Conservation (phyloP, 2,329 filamentous ascomycete species). For the Aspergillus felis region DNA sequence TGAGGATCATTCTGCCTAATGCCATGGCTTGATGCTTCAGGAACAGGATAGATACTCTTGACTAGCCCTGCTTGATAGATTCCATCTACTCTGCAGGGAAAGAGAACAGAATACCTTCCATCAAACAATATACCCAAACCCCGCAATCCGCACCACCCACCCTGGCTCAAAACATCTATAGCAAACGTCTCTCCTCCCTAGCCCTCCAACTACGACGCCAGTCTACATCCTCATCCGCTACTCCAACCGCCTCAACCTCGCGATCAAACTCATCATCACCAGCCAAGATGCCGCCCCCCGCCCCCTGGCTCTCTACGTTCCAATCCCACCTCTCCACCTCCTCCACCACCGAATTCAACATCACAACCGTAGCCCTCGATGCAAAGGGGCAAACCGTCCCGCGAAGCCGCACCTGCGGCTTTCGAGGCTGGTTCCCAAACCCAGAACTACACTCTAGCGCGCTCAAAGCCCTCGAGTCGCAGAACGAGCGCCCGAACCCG, state of each 20-base stretch:
- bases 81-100: background rate
- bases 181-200: background rate
- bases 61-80: background rate
- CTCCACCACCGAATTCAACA: constrained; percentile 22
- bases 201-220: background rate
- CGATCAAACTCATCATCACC: no score
- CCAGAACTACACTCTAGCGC: constrained; percentile 63
- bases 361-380: constrained; percentile 22
- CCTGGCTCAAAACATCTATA: background rate
- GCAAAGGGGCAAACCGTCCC: constrained; percentile 20
- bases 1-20: background rate
- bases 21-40: background rate
- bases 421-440: constrained; percentile 76
- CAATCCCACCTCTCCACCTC: constrained; percentile 21
- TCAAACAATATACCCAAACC: background rate
- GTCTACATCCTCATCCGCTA: background rate
- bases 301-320: constrained; percentile 29
- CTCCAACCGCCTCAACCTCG: no score
- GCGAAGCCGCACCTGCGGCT: constrained; percentile 65
- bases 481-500: constrained; percentile 54
- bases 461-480: constrained; percentile 60
- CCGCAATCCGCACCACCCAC: background rate
- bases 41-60: background rate
- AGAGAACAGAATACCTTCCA: background rate
- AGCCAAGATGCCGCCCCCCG: background rate